Evolutionary conservation across 768 basidiomycete species (phyloP).

Genomic region (Boletus subcaerulescens): DNA sequence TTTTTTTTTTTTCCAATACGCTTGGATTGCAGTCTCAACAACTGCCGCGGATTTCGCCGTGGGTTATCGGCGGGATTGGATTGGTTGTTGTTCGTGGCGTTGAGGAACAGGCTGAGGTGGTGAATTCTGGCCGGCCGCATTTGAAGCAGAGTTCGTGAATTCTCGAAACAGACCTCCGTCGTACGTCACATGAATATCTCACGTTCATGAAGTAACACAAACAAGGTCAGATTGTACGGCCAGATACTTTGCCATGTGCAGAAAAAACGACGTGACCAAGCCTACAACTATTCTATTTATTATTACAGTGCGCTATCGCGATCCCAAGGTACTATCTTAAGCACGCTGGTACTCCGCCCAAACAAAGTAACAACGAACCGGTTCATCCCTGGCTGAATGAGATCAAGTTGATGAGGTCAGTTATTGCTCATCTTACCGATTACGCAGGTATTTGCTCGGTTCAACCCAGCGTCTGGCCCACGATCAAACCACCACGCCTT

Average conservation of each 20-base stretch:
- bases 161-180: conserved; percentile 5
- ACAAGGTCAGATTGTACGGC: neutral
- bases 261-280: neutral
- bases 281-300: neutral
- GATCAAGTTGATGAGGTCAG: conserved; percentile 8
- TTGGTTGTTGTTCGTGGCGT: no score
- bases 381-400: neutral
- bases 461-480: neutral
- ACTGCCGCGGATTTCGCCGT: neutral
- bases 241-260: neutral
- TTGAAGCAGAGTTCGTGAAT: neutral
- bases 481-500: neutral
- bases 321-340: neutral
- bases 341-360: neutral
- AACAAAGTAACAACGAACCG: neutral
- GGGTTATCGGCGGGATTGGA: neutral
- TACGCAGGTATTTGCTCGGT: conserved; percentile 7
- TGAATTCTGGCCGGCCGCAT: neutral
- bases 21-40: no score
- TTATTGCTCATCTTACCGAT: conserved; percentile 6
- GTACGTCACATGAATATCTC: conserved; percentile 12
- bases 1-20: no score
- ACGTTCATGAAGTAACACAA: conserved; percentile 1
- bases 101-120: no score
- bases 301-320: neutral